Percentiles rank a stretch among this genome's conserved stretches.
phyloP scores from a whole-genome alignment of 768 basidiomycete species.

The Stropharia rugosoannulata region DNA sequence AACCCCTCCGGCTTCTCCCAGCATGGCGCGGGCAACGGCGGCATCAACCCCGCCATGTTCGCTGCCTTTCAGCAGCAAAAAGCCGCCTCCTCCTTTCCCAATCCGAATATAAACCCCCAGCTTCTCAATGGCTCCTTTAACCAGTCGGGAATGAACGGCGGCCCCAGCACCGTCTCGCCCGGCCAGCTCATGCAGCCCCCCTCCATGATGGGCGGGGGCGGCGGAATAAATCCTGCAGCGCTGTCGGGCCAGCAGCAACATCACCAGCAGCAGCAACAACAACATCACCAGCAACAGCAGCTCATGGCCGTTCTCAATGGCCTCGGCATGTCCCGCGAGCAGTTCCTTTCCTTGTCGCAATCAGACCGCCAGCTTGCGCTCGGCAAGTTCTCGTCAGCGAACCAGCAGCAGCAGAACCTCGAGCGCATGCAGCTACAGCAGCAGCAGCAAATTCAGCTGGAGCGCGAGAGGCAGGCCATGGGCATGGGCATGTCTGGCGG shows the following conservation, averaged over 20 bases:
- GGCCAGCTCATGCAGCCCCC: slow-evolving; percentile 18
- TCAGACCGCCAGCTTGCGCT: slow-evolving; percentile 24
- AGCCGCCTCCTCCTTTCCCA: background rate
- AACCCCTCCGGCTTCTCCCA: slow-evolving; percentile 1
- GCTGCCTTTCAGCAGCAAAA: slow-evolving; percentile 26
- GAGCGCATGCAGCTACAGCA: slow-evolving; percentile 10
- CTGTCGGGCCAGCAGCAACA: background rate
- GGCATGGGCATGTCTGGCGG: background rate
- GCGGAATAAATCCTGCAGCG: slow-evolving; percentile 9
- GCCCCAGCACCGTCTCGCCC: slow-evolving; percentile 5
- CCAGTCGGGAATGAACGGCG: background rate
- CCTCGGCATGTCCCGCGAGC: slow-evolving; percentile 28
- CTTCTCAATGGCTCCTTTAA: slow-evolving; percentile 20
- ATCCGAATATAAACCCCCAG: slow-evolving; percentile 20
- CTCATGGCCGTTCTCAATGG: slow-evolving; percentile 16
- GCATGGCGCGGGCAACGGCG: slow-evolving; percentile 8
- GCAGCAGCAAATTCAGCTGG: slow-evolving; percentile 8
- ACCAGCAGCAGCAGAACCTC: slow-evolving; percentile 5
- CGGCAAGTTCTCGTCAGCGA: slow-evolving; percentile 19
- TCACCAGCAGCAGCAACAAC: background rate
- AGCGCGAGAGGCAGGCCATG: slow-evolving; percentile 7
- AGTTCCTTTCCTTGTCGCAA: slow-evolving; percentile 23
- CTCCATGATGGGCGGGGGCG: slow-evolving; percentile 16
- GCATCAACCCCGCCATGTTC: slow-evolving; percentile 33
- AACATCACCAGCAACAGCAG: background rate